Base-by-base conservation (phyloP, 352 stramenopile genomes). In the Pythium plurisporium region DNA sequence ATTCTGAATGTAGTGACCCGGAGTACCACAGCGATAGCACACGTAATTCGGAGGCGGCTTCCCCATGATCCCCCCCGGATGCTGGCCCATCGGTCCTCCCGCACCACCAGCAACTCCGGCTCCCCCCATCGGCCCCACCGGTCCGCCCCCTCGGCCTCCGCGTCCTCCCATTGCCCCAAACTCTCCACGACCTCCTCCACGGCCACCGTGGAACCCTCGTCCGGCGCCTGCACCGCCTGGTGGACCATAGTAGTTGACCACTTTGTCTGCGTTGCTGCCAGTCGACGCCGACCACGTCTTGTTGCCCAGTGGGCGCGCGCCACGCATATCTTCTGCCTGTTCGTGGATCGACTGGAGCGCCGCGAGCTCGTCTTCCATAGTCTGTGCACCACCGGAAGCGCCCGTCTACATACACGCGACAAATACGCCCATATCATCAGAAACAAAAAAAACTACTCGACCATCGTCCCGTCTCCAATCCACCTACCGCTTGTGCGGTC, bases 1-100 rank as follows among this genome's bases (percentile, higher is more conserved):
- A 55, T 94, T 91, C 55, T 94, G 82, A 62, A 94, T 94, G 59
- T 89, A 94, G 64, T 94, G 85, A 36, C 85, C 85, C 38, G 85
- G 82, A 14, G 79, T 88, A 11, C 82, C 85, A 56, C 85, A 94
- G 27, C 85, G 82, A 47, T 86, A 91, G 71, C 85, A 94, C 54
- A 92, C 76, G 75, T 94, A 94, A 62, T 89, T 90, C 38, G 78
- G 67, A 33, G 85, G 85, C 55, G 85, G 85, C 36, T 79, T 90
- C 43, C 79, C 79, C 62, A 70, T 74, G 46, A 68, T 56, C 19
- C 56, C 65, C 20, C 40, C 50, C 27, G 54, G 54, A 14, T 31
- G 23, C 20, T 34, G 29, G 17, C 62, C 55, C 49, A 66, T 56
- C 59, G 73, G 43, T 31, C 47, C 40, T n/a, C 69, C 69, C 29